Conservation (phyloP, 495 filamentous ascomycete genomes). For the Durotheca rogersii region DNA sequence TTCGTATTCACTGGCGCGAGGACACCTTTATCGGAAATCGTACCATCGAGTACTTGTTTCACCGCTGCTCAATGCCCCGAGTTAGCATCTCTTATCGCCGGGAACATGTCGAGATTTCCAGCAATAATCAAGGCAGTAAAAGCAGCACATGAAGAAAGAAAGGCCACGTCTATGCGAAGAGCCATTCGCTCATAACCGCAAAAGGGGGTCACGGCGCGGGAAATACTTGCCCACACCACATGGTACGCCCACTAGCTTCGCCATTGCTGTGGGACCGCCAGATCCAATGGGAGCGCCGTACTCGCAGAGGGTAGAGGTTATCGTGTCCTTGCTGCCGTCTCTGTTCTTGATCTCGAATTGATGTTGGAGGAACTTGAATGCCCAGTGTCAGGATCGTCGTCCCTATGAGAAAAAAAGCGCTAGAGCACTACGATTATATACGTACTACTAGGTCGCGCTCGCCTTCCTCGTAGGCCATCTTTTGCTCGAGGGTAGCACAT, state of each 20-base stretch:
- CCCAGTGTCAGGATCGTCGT: neutral
- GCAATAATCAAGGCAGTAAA: too few relatives aligned
- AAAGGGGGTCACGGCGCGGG: neutral
- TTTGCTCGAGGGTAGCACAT: conserved; percentile 84
- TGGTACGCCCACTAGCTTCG: conserved; percentile 72
- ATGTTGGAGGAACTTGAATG: conserved; percentile 74
- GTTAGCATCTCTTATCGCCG: neutral
- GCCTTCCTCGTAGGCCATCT: conserved; percentile 82
- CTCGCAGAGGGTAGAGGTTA: conserved; percentile 79
- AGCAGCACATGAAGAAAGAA: too few relatives aligned
- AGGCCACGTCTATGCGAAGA: too few relatives aligned
- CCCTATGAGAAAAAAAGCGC: too few relatives aligned
- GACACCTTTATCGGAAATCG: conserved; percentile 64
- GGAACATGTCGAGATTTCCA: neutral
- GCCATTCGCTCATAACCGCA: neutral
- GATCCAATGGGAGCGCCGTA: conserved; percentile 67
- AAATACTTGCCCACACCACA: neutral
- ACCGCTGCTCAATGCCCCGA: neutral
- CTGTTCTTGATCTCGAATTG: conserved; percentile 85
- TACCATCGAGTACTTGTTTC: neutral
- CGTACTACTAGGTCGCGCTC: conserved; percentile 56
- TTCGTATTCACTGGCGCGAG: conserved; percentile 77
- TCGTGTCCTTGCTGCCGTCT: conserved; percentile 68
- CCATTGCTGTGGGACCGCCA: conserved; percentile 84
- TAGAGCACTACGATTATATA: too few relatives aligned